Conservation (phyloP, 805 yeast genomes). For the Lachancea nothofagi region DNA sequence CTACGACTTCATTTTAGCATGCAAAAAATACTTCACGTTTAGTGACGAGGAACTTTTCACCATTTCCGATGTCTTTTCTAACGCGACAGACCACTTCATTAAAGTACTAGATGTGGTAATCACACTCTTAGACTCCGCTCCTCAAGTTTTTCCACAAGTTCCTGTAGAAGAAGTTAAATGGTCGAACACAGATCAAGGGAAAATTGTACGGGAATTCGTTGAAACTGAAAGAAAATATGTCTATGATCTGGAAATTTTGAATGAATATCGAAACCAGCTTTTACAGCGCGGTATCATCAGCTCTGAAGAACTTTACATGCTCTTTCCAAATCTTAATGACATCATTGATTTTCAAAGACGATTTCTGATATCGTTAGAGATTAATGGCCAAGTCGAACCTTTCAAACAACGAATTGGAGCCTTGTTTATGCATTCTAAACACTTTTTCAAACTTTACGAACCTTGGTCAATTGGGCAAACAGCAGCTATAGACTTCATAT, state of each 20-base stretch:
- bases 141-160: conserved; percentile 36
- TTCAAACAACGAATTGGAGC: conserved; percentile 84
- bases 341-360: conserved; percentile 90
- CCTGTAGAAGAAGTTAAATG: conserved; percentile 8
- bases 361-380: conserved; percentile 81
- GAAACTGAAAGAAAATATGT: conserved; percentile 92
- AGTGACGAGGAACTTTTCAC: conserved; percentile 83
- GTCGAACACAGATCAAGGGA: conserved; percentile 35
- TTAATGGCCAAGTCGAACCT: conserved; percentile 70
- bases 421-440: conserved; percentile 76
- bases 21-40: conserved; percentile 66
- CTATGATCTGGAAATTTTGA: conserved; percentile 76
- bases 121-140: conserved; percentile 52
- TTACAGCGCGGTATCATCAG: conserved; percentile 60
- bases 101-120: conserved; percentile 70
- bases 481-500: conserved; percentile 77
- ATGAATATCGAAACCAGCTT: conserved; percentile 62
- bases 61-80: conserved; percentile 81
- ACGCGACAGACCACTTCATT: conserved; percentile 69
- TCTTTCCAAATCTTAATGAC: conserved; percentile 80
- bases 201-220: conserved; percentile 76
- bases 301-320: conserved; percentile 69
- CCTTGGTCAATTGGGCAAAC: conserved; percentile 92
- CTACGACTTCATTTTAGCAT: conserved; percentile 83
- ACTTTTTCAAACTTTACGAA: conserved; percentile 82